Base-by-base conservation (phyloP, 2,329 filamentous ascomycete species). In the Bimuria novae-zelandiae region DNA sequence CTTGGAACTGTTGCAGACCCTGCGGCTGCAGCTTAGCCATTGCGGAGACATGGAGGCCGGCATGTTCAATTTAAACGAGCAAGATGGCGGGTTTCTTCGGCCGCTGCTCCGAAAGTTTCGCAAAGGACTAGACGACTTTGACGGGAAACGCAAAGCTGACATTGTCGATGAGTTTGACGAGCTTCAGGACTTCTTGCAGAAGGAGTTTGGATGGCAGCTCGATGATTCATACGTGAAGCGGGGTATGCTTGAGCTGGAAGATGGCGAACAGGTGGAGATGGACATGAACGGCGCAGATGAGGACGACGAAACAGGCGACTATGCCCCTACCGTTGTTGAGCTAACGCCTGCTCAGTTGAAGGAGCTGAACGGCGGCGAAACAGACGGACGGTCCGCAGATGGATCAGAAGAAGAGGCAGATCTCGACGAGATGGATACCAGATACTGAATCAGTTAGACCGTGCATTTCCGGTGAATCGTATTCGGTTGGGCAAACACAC, bases 241-340 rank as follows among this genome's bases (percentile, higher is more conserved):
- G 21, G 85, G 85, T 0, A 80, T 85, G 73, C 59, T 87, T 27
- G 79, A 84, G 56, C 64, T 87, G 49, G 84, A 87, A 65, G 85
- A 87, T 62, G 85, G 85, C 14, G 85, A 87, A 68, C 75, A 78
- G 56, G 80, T 87, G 3, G 83, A 85, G 59, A 76, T 87, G 76
- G 82, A 84, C 17, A 72, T 82, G 56, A 73, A 75, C 17, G 78
- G 75, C 12, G 72, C 75, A 33, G 84, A 85, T 39, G 82, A 83
- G 62, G 83, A 86, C 17, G 84, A 87, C 45, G 84, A 87, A 69
- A 80, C 77, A 11, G 85, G 85, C 10, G 84, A 88, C 60, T 87
- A 84, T 76, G 84, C 84, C 25, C 85, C 85, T 17, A 74, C 81
- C 32, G 70, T 88, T 27, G 84, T 88, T 17, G 82, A 87, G 33